Conservation (phyloP, 805 yeast genomes). For the Teunomyces lycoperdinae region DNA sequence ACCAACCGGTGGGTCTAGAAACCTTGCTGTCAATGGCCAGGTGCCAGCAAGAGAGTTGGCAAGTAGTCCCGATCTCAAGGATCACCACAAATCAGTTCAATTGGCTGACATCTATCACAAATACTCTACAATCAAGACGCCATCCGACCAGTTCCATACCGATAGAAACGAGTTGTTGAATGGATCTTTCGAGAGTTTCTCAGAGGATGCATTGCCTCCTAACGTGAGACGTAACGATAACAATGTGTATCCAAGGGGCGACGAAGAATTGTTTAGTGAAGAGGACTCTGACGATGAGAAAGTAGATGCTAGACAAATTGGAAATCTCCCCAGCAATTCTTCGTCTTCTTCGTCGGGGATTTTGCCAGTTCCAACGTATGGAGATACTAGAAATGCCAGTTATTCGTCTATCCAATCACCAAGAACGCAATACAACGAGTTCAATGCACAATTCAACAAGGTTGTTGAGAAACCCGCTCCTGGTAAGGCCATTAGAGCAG, state of each 20-base stretch:
- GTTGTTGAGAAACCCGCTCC: slow-evolving; percentile 13
- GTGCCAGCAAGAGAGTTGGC: no score
- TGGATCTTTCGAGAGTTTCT: slow-evolving; percentile 33
- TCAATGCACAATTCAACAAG: slow-evolving; percentile 36
- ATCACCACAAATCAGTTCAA: slow-evolving; percentile 35
- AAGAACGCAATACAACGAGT: slow-evolving; percentile 41
- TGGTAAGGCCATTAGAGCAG: slow-evolving; percentile 1
- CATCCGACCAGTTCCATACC: slow-evolving; percentile 37
- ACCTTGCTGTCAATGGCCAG: neutral
- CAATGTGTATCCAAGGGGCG: slow-evolving; percentile 34
- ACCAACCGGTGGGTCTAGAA: neutral
- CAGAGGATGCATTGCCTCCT: slow-evolving; percentile 34
- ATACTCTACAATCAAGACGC: slow-evolving; percentile 37
- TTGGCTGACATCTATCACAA: slow-evolving; percentile 43
- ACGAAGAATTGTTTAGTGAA: slow-evolving; percentile 36
- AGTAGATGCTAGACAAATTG: slow-evolving; percentile 21
- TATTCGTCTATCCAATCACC: slow-evolving; percentile 42
- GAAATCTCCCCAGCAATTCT: slow-evolving; percentile 7
- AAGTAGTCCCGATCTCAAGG: slow-evolving; percentile 5
- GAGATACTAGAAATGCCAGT: slow-evolving; percentile 28
- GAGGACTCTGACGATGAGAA: slow-evolving; percentile 17
- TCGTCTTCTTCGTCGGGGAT: slow-evolving; percentile 6
- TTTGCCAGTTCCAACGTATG: slow-evolving; percentile 24
- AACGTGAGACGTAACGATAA: slow-evolving; percentile 28
- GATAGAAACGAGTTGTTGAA: slow-evolving; percentile 35